These are phyloP conservation scores for Tylopilus intermedius DNA, from an alignment of 768 basidiomycete species.

Conservation along the genomic window DNA sequence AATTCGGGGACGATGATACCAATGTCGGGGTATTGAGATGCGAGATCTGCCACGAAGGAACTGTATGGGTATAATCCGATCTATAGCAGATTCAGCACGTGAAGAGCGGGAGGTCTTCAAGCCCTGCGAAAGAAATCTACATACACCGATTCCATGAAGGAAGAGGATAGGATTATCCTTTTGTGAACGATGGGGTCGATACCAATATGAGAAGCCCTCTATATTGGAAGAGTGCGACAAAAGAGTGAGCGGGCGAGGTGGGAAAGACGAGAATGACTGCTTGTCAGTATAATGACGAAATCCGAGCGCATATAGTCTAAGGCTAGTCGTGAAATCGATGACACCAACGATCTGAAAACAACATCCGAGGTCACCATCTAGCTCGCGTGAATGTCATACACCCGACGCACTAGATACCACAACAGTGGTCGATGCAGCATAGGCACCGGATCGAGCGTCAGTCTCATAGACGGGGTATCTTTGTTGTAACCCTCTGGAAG, in stretches of 20 bases:
- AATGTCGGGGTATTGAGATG: slow-evolving; percentile 41
- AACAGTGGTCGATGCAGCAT: slow-evolving; percentile 54
- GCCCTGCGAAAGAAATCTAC: slow-evolving; percentile 15
- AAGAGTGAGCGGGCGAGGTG: slow-evolving; percentile 44
- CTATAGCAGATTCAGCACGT: slow-evolving; percentile 27
- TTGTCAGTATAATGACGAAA: slow-evolving; percentile 49
- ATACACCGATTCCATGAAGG: slow-evolving; percentile 67
- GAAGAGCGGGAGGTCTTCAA: too few species aligned
- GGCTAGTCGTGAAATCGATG: slow-evolving; percentile 43
- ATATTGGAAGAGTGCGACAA: slow-evolving; percentile 39
- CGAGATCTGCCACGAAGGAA: slow-evolving; percentile 45
- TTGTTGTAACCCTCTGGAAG: slow-evolving; percentile 39
- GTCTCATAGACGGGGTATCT: slow-evolving; percentile 41
- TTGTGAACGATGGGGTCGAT: slow-evolving; percentile 43
- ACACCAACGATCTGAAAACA: slow-evolving; percentile 44
- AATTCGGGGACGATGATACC: slow-evolving; percentile 59
- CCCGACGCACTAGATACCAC: slow-evolving; percentile 53
- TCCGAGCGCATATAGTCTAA: slow-evolving; percentile 38
- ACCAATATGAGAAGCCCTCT: slow-evolving; percentile 41
- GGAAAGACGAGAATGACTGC: slow-evolving; percentile 42
- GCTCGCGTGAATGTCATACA: neutral
- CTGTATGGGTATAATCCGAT: slow-evolving; percentile 60
- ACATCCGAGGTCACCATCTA: neutral
- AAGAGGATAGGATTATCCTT: slow-evolving; percentile 55
- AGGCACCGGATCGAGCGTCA: slow-evolving; percentile 54